These are phyloP conservation scores for Dendrobium catenatum DNA, from an alignment of 106 monocot species.

Conservation along the genomic window DNA sequence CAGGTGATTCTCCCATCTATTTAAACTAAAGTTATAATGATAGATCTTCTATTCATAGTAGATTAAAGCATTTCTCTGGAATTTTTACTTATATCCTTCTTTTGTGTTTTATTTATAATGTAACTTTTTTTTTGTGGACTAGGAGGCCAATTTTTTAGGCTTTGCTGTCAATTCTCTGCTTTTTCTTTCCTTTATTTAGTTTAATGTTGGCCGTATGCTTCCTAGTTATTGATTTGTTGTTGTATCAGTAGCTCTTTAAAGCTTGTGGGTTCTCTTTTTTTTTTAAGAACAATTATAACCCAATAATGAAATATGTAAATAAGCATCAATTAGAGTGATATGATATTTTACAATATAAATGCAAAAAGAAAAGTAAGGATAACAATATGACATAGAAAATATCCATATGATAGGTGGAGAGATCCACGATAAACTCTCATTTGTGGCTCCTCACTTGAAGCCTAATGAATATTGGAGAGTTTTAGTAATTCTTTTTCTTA, in stretches of 20 bases:
- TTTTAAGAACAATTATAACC: background rate
- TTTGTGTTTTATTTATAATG: background rate
- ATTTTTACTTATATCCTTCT: background rate
- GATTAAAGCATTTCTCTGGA: background rate
- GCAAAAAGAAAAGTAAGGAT: no score
- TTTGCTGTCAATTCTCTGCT: background rate
- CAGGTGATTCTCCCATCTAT: conserved; percentile 41
- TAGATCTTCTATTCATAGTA: background rate
- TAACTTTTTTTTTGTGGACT: background rate
- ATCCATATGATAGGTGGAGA: no score
- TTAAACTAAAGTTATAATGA: background rate
- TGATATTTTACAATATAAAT: no score
- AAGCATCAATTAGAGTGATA: no score
- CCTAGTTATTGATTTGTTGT: background rate
- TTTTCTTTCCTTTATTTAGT: conserved; percentile 1
- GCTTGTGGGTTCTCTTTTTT: background rate
- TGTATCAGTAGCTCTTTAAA: background rate
- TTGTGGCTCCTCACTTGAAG: no score
- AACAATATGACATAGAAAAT: no score
- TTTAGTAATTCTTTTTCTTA: no score
- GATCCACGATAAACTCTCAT: no score
- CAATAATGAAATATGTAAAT: no score
- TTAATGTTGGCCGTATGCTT: background rate
- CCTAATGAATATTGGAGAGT: no score
- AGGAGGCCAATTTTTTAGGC: background rate